phyloP scores from a whole-genome alignment of 2,329 filamentous ascomycete genomes.

The Talaromyces atroroseus region DNA sequence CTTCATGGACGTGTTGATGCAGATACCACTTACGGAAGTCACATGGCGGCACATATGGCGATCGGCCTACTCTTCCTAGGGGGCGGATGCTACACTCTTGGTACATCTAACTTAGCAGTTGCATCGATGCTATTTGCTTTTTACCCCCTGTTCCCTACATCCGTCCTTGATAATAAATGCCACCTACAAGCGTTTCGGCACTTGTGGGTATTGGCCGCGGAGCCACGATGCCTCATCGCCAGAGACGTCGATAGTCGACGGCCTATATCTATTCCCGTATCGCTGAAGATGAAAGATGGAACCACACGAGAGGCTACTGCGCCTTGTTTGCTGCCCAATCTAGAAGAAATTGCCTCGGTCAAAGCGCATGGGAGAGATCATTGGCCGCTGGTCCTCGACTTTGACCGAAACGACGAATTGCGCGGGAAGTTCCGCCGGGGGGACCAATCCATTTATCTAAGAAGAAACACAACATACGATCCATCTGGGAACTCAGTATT shows the following conservation, averaged over 20 bases:
- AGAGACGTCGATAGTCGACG: slow-evolving; percentile 81
- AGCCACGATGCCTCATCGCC: slow-evolving; percentile 80
- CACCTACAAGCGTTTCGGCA: slow-evolving; percentile 95
- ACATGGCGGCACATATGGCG: slow-evolving; percentile 86
- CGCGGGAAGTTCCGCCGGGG: slow-evolving; percentile 56
- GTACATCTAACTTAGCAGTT: slow-evolving; percentile 79
- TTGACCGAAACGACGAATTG: slow-evolving; percentile 58
- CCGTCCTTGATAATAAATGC: slow-evolving; percentile 86
- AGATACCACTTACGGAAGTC: slow-evolving; percentile 85
- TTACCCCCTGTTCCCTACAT: slow-evolving; percentile 85
- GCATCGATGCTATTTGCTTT: slow-evolving; percentile 84
- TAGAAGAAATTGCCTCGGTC: slow-evolving; percentile 33
- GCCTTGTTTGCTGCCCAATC: slow-evolving; percentile 52
- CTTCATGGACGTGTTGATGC: slow-evolving; percentile 81
- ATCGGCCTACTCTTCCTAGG: slow-evolving; percentile 87
- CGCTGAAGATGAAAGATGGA: slow-evolving; percentile 53
- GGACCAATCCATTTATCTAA: slow-evolving; percentile 69
- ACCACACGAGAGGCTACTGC: slow-evolving; percentile 37
- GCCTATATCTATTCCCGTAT: slow-evolving; percentile 68
- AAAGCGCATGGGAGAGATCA: slow-evolving; percentile 52
- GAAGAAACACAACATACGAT: slow-evolving; percentile 63
- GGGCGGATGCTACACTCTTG: slow-evolving; percentile 86
- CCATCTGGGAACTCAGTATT: slow-evolving; percentile 58
- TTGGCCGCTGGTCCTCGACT: slow-evolving; percentile 78
- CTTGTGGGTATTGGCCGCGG: slow-evolving; percentile 91